Evolutionary conservation across 2,329 filamentous ascomycete genomes (phyloP).

Genomic region (Apiospora koreana): DNA sequence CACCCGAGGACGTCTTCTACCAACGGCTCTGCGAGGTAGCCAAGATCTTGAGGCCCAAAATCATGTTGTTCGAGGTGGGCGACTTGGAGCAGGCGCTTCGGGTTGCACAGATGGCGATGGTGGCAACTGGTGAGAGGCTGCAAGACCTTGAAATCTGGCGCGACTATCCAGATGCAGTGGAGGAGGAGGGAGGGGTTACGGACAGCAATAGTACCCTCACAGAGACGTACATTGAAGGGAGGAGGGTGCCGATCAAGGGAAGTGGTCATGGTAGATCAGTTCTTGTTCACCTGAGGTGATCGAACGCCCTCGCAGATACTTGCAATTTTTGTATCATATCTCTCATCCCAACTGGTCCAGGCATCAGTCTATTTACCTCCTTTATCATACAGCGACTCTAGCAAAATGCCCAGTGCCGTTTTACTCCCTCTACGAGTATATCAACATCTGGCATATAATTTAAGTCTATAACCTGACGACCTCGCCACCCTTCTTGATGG

Average conservation of each 20-base stretch:
- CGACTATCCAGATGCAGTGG: constrained; percentile 57
- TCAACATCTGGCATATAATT: not conserved
- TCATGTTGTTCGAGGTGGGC: constrained; percentile 71
- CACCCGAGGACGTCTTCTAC: constrained; percentile 64
- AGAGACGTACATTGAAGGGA: constrained; percentile 19
- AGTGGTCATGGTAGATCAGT: constrained; percentile 51
- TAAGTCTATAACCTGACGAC: constrained; percentile 49
- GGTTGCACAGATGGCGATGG: constrained; percentile 54
- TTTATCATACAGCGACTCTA: not conserved
- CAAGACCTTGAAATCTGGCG: constrained; percentile 68
- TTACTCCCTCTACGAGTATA: not conserved
- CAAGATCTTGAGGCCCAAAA: constrained; percentile 45
- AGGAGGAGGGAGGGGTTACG: constrained; percentile 28
- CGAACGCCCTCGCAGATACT: not conserved
- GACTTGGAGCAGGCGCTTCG: constrained; percentile 67
- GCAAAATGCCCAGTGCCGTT: not conserved
- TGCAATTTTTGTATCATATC: not conserved
- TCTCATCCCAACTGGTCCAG: not conserved
- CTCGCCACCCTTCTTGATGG: constrained; percentile 56
- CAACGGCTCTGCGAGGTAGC: constrained; percentile 61
- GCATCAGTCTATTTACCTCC: not conserved
- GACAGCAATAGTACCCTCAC: constrained; percentile 14
- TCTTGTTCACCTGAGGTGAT: constrained; percentile 25
- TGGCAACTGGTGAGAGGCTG: constrained; percentile 25
- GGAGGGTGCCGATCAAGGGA: constrained; percentile 43